Evolutionary conservation across 2,329 filamentous ascomycete genomes (phyloP), one percentile per base, ranked within the genome.

Genomic region (Colletotrichum tabaci): DNA sequence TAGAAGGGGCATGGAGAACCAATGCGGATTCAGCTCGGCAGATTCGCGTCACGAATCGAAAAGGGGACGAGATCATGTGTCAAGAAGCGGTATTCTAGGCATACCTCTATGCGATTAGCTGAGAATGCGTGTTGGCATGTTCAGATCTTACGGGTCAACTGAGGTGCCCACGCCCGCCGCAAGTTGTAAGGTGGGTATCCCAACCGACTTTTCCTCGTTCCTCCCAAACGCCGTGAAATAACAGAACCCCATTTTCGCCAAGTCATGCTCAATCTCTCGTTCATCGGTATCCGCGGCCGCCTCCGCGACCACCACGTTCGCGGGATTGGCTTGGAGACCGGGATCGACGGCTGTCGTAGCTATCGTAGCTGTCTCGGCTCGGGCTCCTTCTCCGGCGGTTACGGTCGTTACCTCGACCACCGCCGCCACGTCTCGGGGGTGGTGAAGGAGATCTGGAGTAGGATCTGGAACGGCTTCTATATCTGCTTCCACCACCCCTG

Each of bases 391-490:
- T 78, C 62, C 77, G 77, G 38, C 80, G 76, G 52, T 80, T 75
- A 23, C 74, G 73, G 56, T 74, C 78, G 66, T 74, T 74, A 57
- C 66, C 63, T 57, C 77, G 78, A 60, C 77, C 77, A 38, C 77
- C 77, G 42, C 73, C 79, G 71, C 77, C 78, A 46, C 77, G 80
- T 74, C 79, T 79, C 47, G 77, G 82, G 21, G 74, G 77, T 15
- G 82, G 84, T 23, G 84, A 85, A 73, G 81, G 77, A 42, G 84
- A 86, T 67, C 88, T 80, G 26, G 87, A 84, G 72, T 82, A 84
- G 8, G 84, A 86, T 8, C 80, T 79, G 5, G 85, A 87, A 6
- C 85, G 81, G 67, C 83, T 86, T 55, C 86, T 83, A 74, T 86
- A 86, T 67, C 84, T 80, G 67, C 79, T 76, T 3, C 78, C 81